phyloP scores from a whole-genome alignment of 164 flowering plant genomes.

The Vitis labrusca region DNA sequence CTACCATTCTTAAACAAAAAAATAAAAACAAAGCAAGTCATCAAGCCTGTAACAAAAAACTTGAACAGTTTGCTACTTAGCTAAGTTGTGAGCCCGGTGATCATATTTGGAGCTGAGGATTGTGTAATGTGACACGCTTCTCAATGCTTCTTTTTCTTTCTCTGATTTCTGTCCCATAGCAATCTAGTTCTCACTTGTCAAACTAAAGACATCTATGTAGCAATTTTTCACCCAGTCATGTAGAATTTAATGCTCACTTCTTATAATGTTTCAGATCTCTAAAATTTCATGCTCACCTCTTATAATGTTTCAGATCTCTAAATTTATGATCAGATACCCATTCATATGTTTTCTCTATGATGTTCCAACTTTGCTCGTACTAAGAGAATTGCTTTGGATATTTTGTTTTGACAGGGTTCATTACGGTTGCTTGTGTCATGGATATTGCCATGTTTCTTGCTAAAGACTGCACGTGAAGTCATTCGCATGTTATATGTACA shows the following conservation, averaged over 20 bases:
- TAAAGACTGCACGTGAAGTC: slow-evolving; percentile 65
- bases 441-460: slow-evolving; percentile 61
- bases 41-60: too few species aligned
- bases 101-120: too few species aligned
- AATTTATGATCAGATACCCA: background rate
- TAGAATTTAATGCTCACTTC: background rate
- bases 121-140: too few species aligned
- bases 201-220: too few species aligned
- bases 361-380: background rate
- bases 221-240: background rate
- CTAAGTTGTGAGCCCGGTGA: too few species aligned
- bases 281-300: too few species aligned
- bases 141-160: too few species aligned
- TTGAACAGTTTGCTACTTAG: too few species aligned
- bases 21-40: too few species aligned
- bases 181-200: too few species aligned
- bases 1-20: too few species aligned
- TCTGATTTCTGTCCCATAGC: too few species aligned
- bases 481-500: slow-evolving; percentile 43
- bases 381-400: slow-evolving; percentile 6
- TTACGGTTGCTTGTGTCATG: slow-evolving; percentile 51
- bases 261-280: background rate
- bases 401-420: slow-evolving; percentile 44
- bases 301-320: background rate
- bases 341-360: background rate